These are phyloP conservation scores for Exophiala viscosa DNA, from an alignment of 2,329 filamentous ascomycete species.

Conservation along the genomic window DNA sequence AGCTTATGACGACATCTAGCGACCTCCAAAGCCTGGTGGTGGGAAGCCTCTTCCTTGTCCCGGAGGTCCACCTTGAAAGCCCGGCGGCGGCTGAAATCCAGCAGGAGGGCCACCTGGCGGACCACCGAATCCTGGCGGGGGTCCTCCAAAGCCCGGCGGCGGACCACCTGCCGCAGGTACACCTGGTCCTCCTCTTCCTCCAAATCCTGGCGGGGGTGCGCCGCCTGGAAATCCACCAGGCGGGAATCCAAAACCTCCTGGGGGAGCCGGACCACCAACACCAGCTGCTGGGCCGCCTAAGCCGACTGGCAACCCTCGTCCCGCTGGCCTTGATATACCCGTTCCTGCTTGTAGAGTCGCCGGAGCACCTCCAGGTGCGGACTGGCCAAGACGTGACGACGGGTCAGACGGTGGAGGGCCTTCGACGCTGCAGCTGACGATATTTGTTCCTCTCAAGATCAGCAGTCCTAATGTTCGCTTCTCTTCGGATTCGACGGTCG, in stretches of 20 bases:
- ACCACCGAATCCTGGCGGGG: slow-evolving; percentile 37
- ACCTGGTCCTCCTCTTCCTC: slow-evolving; percentile 14
- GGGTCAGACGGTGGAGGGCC: slow-evolving; percentile 93
- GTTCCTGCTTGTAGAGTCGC: slow-evolving; percentile 72
- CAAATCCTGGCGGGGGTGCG: slow-evolving; percentile 18
- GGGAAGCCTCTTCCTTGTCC: slow-evolving; percentile 51
- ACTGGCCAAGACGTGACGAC: slow-evolving; percentile 78
- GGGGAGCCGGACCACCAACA: slow-evolving; percentile 68
- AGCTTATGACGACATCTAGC: slow-evolving; percentile 8
- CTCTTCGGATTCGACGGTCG: slow-evolving; percentile 80
- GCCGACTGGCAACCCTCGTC: slow-evolving; percentile 76
- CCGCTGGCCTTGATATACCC: slow-evolving; percentile 86
- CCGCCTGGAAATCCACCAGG: slow-evolving; percentile 35
- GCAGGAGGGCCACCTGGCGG: slow-evolving; percentile 31
- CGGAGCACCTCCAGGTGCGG: slow-evolving; percentile 60
- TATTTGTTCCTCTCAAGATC: slow-evolving; percentile 90
- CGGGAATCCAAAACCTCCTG: slow-evolving; percentile 43
- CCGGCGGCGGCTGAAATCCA: slow-evolving; percentile 59
- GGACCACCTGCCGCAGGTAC: slow-evolving; percentile 32
- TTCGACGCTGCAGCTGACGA: slow-evolving; percentile 92
- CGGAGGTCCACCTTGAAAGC: slow-evolving; percentile 68
- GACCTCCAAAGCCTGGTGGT: slow-evolving; percentile 48
- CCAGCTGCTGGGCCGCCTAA: slow-evolving; percentile 85
- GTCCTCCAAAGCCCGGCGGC: slow-evolving; percentile 46
- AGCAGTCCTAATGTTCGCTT: slow-evolving; percentile 95